phyloP scores from a whole-genome alignment of 2,329 filamentous ascomycete genomes.

The Penicillium sp. region DNA sequence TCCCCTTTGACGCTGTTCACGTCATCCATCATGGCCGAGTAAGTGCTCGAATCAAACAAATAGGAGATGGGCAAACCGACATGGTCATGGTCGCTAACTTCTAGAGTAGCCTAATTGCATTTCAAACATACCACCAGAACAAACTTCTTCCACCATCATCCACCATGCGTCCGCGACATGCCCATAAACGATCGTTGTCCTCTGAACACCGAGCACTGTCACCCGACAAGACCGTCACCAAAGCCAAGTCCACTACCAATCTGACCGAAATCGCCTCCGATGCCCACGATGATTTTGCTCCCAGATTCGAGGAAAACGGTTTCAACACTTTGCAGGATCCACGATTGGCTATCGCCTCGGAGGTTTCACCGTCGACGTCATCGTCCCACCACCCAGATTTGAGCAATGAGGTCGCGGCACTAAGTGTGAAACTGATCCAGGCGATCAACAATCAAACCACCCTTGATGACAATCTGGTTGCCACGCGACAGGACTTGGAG shows the following conservation, averaged over 20 bases:
- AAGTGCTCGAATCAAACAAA: slow-evolving; percentile 18
- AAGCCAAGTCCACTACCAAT: slow-evolving; percentile 43
- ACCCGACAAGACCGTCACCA: slow-evolving; percentile 37
- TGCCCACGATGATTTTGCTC: slow-evolving; percentile 19
- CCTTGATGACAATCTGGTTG: slow-evolving; percentile 80
- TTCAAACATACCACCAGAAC: slow-evolving; percentile 35
- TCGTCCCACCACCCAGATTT: slow-evolving; percentile 52
- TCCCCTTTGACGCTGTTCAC: slow-evolving; percentile 20
- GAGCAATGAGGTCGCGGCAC: slow-evolving; percentile 71
- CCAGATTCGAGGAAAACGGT: slow-evolving; percentile 34
- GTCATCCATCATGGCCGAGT: slow-evolving; percentile 38
- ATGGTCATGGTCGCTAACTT: slow-evolving; percentile 14
- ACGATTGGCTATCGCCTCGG: slow-evolving; percentile 32
- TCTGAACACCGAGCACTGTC: slow-evolving; percentile 33
- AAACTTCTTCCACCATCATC: slow-evolving; percentile 33
- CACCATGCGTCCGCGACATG: slow-evolving; percentile 35
- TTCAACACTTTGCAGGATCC: slow-evolving; percentile 47
- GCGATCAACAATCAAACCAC: slow-evolving; percentile 95
- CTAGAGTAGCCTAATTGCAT: slow-evolving; percentile 33
- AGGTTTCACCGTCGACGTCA: slow-evolving; percentile 34
- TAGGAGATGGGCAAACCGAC: not conserved
- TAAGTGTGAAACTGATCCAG: slow-evolving; percentile 94
- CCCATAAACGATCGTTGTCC: slow-evolving; percentile 36
- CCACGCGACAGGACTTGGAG: slow-evolving; percentile 77
- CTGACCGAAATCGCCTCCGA: slow-evolving; percentile 33